Conservation (phyloP, 106 monocot species). For the Dendrobium catenatum region DNA sequence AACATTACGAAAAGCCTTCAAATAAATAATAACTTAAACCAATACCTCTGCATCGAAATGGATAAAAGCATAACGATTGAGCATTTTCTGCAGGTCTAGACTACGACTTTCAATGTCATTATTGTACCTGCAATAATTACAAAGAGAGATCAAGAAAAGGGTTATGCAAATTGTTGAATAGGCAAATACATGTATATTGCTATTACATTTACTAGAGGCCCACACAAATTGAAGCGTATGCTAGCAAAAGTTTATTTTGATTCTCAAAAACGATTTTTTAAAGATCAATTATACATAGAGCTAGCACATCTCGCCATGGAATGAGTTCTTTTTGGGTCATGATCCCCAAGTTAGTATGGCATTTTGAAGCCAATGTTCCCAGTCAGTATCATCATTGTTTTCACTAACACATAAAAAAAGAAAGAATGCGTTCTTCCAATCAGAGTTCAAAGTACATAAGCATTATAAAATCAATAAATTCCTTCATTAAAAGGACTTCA, state of each 20-base stretch:
- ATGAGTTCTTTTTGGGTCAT: neutral
- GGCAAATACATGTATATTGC: neutral
- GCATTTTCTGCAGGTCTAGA: constrained; percentile 62
- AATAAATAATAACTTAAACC: neutral
- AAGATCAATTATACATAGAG: neutral
- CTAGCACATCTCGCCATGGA: neutral
- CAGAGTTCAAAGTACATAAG: too few species aligned
- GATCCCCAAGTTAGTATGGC: neutral
- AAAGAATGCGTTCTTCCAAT: too few species aligned
- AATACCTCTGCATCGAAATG: constrained; percentile 66
- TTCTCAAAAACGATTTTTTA: neutral
- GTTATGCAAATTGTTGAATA: neutral
- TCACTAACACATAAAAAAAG: neutral
- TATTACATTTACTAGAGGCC: neutral
- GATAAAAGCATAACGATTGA: constrained; percentile 70
- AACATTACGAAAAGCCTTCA: neutral
- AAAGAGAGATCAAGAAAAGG: neutral
- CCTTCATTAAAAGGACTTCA: neutral
- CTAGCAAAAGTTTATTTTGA: neutral
- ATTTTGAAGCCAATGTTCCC: neutral
- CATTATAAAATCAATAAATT: neutral
- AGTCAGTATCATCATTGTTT: neutral
- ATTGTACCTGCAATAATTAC: constrained; percentile 46
- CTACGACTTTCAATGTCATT: constrained; percentile 44
- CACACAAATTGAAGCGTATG: neutral